Conservation (phyloP, 208 protist genomes). For the Crithidia mellificae region DNA sequence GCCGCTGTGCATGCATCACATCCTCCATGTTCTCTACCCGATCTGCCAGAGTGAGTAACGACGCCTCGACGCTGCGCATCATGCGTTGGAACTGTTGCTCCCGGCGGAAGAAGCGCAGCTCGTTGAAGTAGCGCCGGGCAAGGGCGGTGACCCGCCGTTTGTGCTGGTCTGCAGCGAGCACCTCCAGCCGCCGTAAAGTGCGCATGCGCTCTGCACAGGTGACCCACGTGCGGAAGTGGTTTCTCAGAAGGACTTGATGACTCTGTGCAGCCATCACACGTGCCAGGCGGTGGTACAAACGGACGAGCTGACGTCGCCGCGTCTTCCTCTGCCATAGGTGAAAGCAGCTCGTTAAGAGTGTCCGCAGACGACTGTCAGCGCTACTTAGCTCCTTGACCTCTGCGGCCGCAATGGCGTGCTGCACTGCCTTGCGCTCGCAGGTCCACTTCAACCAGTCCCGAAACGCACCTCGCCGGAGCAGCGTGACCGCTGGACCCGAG, state of each 20-base stretch:
- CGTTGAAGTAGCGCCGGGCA: conserved; percentile 18
- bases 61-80: conserved; percentile 15
- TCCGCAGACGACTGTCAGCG: no score
- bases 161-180: conserved; percentile 20
- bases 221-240: neutral
- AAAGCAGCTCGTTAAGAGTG: no score
- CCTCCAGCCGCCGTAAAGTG: conserved; percentile 3
- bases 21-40: neutral
- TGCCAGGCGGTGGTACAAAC: conserved; percentile 8
- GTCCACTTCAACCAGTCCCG: conserved; percentile 5
- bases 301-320: conserved; percentile 4
- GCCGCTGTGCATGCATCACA: neutral
- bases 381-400: no score
- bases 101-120: conserved; percentile 11
- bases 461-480: neutral
- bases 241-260: neutral
- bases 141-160: conserved; percentile 11
- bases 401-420: no score
- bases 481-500: neutral
- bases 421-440: no score
- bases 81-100: conserved; percentile 18
- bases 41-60: conserved; percentile 1
- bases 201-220: neutral
- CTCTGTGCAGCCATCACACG: conserved; percentile 9
- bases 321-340: neutral